These are phyloP conservation scores for Hypoxylon fuscum DNA, from an alignment of 495 filamentous ascomycete genomes.

Conservation along the genomic window DNA sequence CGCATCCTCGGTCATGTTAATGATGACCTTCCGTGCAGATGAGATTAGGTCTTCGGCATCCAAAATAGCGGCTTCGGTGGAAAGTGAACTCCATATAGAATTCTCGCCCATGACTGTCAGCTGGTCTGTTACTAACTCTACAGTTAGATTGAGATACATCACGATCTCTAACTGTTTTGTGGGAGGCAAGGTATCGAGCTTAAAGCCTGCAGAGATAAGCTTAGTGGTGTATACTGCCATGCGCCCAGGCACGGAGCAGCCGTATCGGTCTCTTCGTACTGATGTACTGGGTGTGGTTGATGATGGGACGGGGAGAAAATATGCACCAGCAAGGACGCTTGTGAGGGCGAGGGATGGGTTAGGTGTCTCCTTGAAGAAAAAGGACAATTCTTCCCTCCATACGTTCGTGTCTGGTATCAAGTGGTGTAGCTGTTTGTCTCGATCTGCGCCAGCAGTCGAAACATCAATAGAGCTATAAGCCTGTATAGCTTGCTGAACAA, in stretches of 20 bases:
- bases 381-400: conserved; percentile 60
- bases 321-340: conserved; percentile 72
- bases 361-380: conserved; percentile 66
- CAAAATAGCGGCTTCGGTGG: conserved; percentile 58
- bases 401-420: conserved; percentile 53
- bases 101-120: conserved; percentile 45
- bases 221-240: conserved; percentile 72
- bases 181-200: conserved; percentile 42
- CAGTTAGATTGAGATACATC: conserved; percentile 51
- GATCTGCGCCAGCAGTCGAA: conserved; percentile 31
- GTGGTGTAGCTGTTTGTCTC: conserved; percentile 2
- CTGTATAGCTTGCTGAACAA: conserved; percentile 53
- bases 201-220: conserved; percentile 55
- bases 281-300: conserved; percentile 34
- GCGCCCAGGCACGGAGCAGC: conserved; percentile 75
- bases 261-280: conserved; percentile 66
- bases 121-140: conserved; percentile 55
- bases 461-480: conserved; percentile 26
- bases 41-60: conserved; percentile 70
- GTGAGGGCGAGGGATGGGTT: conserved; percentile 74
- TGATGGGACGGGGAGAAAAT: conserved; percentile 66
- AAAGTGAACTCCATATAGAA: conserved; percentile 48
- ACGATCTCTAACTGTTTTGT: conserved; percentile 51
- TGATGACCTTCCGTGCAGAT: conserved; percentile 63
- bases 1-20: conserved; percentile 51